Conservation (phyloP, 768 basidiomycete species). For the Strobilomyces echinocephalus region DNA sequence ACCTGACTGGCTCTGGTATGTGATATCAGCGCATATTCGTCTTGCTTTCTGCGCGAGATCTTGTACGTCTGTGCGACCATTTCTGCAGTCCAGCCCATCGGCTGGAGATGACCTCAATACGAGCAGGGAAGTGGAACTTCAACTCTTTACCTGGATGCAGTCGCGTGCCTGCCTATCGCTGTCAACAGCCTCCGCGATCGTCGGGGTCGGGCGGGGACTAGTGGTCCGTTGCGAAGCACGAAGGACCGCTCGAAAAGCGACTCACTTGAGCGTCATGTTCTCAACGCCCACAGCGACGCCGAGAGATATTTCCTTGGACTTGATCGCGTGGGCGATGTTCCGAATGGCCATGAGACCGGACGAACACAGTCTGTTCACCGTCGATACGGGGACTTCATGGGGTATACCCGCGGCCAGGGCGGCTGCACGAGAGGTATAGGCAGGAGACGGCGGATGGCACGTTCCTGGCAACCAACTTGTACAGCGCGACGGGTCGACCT, state of each 20-base stretch:
- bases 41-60: conserved; percentile 78
- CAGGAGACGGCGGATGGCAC: conserved; percentile 78
- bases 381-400: conserved; percentile 77
- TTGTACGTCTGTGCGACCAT: conserved; percentile 79
- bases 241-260: conserved; percentile 5
- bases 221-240: neutral
- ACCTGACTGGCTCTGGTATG: conserved; percentile 76
- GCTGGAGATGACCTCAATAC: conserved; percentile 37
- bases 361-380: conserved; percentile 90
- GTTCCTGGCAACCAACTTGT: conserved; percentile 46
- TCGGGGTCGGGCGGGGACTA: conserved; percentile 73
- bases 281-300: conserved; percentile 83
- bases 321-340: conserved; percentile 82
- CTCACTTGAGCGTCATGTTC: conserved; percentile 77
- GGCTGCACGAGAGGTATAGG: conserved; percentile 80
- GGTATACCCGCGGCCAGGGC: conserved; percentile 89
- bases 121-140: neutral
- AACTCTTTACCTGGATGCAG: conserved; percentile 52
- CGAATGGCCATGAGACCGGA: conserved; percentile 94
- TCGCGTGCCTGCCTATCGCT: conserved; percentile 63
- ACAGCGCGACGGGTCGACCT: neutral
- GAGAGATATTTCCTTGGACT: conserved; percentile 75
- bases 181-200: conserved; percentile 54
- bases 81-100: conserved; percentile 96
- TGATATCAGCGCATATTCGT: conserved; percentile 84